phyloP scores from a whole-genome alignment of 2,329 filamentous ascomycete species.

The Berkeleyomyces basicola region DNA sequence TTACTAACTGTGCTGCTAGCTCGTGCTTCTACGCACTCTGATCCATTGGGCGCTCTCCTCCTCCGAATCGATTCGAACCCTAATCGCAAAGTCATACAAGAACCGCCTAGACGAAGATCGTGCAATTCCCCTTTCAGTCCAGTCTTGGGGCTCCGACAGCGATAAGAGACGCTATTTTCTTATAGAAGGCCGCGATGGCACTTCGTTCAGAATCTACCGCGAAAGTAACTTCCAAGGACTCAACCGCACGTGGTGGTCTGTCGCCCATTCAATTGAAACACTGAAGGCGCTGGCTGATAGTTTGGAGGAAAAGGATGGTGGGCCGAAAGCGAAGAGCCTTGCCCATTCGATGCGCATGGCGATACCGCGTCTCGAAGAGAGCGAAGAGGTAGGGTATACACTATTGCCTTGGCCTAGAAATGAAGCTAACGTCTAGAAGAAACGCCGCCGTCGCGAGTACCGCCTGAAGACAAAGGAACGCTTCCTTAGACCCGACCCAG shows the following conservation, averaged over 20 bases:
- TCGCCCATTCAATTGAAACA: conserved; percentile 82
- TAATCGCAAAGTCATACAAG: conserved; percentile 81
- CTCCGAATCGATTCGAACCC: conserved; percentile 63
- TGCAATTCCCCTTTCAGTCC: conserved; percentile 78
- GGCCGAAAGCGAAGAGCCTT: conserved; percentile 62
- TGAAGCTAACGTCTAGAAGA: conserved; percentile 33
- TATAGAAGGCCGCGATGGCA: conserved; percentile 87
- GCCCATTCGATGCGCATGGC: conserved; percentile 62
- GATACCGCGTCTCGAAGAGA: conserved; percentile 79
- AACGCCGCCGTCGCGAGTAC: conserved; percentile 86
- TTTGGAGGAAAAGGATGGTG: conserved; percentile 59
- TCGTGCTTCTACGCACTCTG: conserved; percentile 67
- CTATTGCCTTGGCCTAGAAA: background rate
- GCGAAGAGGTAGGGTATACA: conserved; percentile 54
- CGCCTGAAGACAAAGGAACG: conserved; percentile 70
- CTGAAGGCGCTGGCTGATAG: conserved; percentile 59
- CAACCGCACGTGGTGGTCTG: conserved; percentile 74
- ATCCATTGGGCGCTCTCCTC: conserved; percentile 79
- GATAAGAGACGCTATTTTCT: conserved; percentile 88
- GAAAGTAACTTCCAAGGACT: conserved; percentile 73
- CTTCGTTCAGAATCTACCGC: conserved; percentile 80
- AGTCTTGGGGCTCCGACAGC: conserved; percentile 78
- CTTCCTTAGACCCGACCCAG: conserved; percentile 73
- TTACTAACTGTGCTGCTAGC: conserved; percentile 30
- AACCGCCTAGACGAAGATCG: conserved; percentile 59